Conservation (phyloP, 768 basidiomycete genomes). For the Coprinopsis cinerea region DNA sequence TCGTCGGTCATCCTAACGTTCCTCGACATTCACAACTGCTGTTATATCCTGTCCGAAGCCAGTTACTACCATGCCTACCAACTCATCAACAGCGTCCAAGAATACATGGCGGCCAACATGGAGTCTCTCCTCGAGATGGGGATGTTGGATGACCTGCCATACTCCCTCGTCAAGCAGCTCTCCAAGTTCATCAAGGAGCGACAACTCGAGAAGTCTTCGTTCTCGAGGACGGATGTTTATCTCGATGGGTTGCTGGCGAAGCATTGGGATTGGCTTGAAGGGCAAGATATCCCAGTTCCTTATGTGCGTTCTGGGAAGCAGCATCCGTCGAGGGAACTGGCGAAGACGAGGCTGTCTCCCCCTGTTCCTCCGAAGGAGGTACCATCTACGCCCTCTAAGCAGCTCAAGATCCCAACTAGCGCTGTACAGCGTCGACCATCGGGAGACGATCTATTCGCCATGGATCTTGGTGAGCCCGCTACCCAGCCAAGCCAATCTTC, state of each 20-base stretch:
- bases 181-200: slow-evolving; percentile 46
- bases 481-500: slow-evolving; percentile 11
- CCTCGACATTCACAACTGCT: slow-evolving; percentile 69
- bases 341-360: slow-evolving; percentile 18
- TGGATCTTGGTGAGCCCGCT: slow-evolving; percentile 57
- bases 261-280: slow-evolving; percentile 64
- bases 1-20: slow-evolving; percentile 66
- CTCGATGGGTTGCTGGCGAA: slow-evolving; percentile 50
- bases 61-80: slow-evolving; percentile 66
- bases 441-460: slow-evolving; percentile 70
- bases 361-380: slow-evolving; percentile 9
- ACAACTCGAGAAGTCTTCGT: slow-evolving; percentile 63
- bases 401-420: slow-evolving; percentile 14
- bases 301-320: slow-evolving; percentile 30
- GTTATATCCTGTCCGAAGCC: slow-evolving; percentile 77
- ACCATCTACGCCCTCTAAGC: not conserved
- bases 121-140: slow-evolving; percentile 80
- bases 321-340: slow-evolving; percentile 9
- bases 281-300: slow-evolving; percentile 61
- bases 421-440: slow-evolving; percentile 28
- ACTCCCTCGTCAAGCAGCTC: slow-evolving; percentile 62
- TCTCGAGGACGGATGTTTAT: slow-evolving; percentile 52
- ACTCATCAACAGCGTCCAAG: slow-evolving; percentile 66
- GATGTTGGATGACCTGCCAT: slow-evolving; percentile 72
- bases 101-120: slow-evolving; percentile 77